Percentiles rank a stretch among this genome's conserved stretches.
Evolutionary conservation across 1,284 basidiomycete species (phyloP).

Genomic region (Puccinia polysora): DNA sequence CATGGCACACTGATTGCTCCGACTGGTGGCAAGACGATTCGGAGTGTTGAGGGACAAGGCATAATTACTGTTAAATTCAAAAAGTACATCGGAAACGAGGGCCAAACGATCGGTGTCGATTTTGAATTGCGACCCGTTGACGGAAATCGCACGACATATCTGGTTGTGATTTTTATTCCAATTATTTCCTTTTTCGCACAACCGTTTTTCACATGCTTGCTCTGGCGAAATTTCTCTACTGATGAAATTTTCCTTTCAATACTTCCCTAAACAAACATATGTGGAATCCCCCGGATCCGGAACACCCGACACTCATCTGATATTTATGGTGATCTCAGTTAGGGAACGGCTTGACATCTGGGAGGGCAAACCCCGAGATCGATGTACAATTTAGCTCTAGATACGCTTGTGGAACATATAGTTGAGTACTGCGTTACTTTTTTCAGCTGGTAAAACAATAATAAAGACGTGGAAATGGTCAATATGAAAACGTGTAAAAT

Average conservation of each 20-base stretch:
- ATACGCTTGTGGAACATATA: slow-evolving; percentile 31
- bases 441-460: too few species aligned
- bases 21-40: slow-evolving; percentile 14
- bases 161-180: slow-evolving; percentile 3
- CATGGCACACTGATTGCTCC: slow-evolving; percentile 5
- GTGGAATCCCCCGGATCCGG: too few species aligned
- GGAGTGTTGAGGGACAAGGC: slow-evolving; percentile 14
- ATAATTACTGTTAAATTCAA: neutral
- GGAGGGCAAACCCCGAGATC: neutral
- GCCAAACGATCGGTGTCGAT: slow-evolving; percentile 20
- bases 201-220: neutral
- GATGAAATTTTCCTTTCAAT: neutral
- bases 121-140: slow-evolving; percentile 10
- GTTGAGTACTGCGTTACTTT: neutral
- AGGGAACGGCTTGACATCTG: slow-evolving; percentile 14
- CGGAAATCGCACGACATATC: neutral
- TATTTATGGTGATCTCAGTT: slow-evolving; percentile 11
- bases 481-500: too few species aligned
- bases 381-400: slow-evolving; percentile 8
- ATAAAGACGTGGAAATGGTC: too few species aligned
- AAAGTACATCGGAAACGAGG: slow-evolving; percentile 25
- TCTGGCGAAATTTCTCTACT: neutral
- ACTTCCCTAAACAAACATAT: too few species aligned
- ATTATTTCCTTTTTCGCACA: neutral
- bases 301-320: too few species aligned